Base-by-base conservation (phyloP, 805 yeast genomes). In the Dipodascus geniculatus region DNA sequence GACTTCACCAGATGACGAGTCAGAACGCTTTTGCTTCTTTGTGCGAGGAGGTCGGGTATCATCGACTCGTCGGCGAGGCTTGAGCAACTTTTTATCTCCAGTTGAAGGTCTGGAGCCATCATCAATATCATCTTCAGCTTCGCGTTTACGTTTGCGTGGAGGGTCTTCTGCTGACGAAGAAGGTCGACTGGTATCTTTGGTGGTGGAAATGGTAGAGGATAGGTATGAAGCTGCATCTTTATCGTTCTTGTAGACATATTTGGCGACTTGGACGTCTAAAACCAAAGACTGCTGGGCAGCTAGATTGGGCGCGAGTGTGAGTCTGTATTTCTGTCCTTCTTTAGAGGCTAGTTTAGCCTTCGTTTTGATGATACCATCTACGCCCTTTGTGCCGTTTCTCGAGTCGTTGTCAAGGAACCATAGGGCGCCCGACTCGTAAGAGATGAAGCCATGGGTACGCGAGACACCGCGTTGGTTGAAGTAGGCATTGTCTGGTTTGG, bases 281-380 rank as follows among this genome's bases (percentile, higher is more conserved):
- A 20, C 48, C 17, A 42, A n/a, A 42, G 48, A 42, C 48, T 20
- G 19, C 14, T 17, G 22, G 17, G 48, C 48, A 8, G 22, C 48
- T 14, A 17, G 48, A 11, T 28, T 28, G 33, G 33, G 33, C 33
- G 33, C 33, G 11, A 28, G 33, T 28, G 33, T 28, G 33, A 28
- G 33, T 28, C 33, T 28, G 11, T 28, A 28, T 28, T 28, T 28
- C 11, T 28, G 33, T 28, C 33, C 33, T 69, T 91, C 97, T 42
- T 95, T 89, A 51, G 86, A 91, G 4, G 98, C 91, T 56, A 90
- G 88, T 6, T 96, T 97, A 4, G 97, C 97, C 70, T 91, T 91
- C 9, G 96, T 87, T 68, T 93, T 93, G 65, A 91, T 77, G 52
- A 91, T 98, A 3, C 98, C 90, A 72, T 93, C 93, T 67, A 93